Conservation (phyloP, 768 basidiomycete genomes). For the Naganishia randhawae region DNA sequence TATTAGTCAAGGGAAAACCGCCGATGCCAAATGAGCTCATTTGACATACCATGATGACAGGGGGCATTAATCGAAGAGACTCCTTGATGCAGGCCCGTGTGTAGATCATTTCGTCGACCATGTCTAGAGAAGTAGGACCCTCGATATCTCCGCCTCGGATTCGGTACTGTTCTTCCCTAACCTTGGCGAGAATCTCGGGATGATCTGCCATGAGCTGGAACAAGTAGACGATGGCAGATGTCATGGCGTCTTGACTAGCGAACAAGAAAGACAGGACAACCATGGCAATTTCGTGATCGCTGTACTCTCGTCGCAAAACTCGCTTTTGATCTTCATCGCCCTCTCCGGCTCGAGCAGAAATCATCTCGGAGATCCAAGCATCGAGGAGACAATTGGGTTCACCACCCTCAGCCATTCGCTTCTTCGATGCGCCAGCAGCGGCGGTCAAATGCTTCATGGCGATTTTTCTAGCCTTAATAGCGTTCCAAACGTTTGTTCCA, state of each 20-base stretch:
- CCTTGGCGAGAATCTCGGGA: conserved; percentile 80
- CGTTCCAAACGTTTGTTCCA: conserved; percentile 92
- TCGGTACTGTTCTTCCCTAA: conserved; percentile 82
- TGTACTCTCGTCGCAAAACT: conserved; percentile 63
- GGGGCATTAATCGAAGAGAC: conserved; percentile 82
- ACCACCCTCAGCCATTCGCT: conserved; percentile 70
- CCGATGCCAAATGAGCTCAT: background rate
- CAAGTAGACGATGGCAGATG: conserved; percentile 86
- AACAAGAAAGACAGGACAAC: conserved; percentile 95
- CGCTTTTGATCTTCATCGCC: conserved; percentile 63
- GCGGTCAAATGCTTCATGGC: conserved; percentile 66
- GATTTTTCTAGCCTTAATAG: conserved; percentile 81
- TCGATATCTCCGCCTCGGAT: conserved; percentile 74
- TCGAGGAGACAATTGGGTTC: conserved; percentile 88
- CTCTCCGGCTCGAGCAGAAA: conserved; percentile 54
- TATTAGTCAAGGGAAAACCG: background rate
- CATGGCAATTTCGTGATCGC: conserved; percentile 92
- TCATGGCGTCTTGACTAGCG: conserved; percentile 97
- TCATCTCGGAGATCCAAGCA: conserved; percentile 76
- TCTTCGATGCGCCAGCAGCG: conserved; percentile 75
- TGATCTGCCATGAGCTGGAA: conserved; percentile 95
- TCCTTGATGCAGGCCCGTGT: conserved; percentile 89
- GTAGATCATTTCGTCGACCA: conserved; percentile 89
- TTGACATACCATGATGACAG: conserved; percentile 80
- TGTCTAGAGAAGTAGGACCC: conserved; percentile 74